Percentiles rank a stretch among this genome's conserved stretches.
These are phyloP conservation scores for Otatea glauca DNA, from an alignment of 176 grass and related monocot genomes.

Conservation along the genomic window DNA sequence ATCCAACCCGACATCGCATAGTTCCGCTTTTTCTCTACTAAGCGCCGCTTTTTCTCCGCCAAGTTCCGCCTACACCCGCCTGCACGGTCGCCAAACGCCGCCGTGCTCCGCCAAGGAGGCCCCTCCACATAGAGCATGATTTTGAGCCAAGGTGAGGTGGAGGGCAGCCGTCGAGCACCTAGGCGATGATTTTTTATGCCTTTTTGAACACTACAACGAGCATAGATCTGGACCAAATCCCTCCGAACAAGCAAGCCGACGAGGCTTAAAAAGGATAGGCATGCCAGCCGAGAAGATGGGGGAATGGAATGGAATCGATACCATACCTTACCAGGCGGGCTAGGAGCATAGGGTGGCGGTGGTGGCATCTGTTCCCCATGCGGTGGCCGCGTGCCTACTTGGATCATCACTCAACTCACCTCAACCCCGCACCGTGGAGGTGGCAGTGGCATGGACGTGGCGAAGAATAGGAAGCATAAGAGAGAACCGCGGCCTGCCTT, in stretches of 20 bases:
- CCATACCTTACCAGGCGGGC: constrained; percentile 54
- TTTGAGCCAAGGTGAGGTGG: too few relatives aligned
- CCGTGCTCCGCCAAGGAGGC: too few relatives aligned
- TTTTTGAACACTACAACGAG: too few relatives aligned
- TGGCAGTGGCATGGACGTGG: not conserved
- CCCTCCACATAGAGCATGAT: too few relatives aligned
- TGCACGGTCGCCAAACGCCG: too few relatives aligned
- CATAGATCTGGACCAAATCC: constrained; percentile 55
- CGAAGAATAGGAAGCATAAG: not conserved
- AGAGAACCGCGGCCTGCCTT: constrained; percentile 43
- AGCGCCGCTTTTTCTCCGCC: too few relatives aligned
- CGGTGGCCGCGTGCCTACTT: constrained; percentile 29
- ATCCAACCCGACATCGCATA: too few relatives aligned
- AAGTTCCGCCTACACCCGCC: too few relatives aligned
- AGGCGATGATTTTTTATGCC: too few relatives aligned
- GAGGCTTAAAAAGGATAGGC: not conserved
- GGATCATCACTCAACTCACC: constrained; percentile 2
- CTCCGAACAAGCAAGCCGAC: constrained; percentile 28
- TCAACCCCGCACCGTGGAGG: constrained; percentile 14
- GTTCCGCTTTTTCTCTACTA: too few relatives aligned
- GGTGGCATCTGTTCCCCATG: constrained; percentile 36
- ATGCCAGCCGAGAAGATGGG: not conserved
- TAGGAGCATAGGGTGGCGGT: constrained; percentile 46
- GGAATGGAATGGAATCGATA: constrained; percentile 41
- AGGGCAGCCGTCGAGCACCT: too few relatives aligned